These are phyloP conservation scores for Ilex asprella DNA, from an alignment of 257 asterid genomes.

Conservation along the genomic window DNA sequence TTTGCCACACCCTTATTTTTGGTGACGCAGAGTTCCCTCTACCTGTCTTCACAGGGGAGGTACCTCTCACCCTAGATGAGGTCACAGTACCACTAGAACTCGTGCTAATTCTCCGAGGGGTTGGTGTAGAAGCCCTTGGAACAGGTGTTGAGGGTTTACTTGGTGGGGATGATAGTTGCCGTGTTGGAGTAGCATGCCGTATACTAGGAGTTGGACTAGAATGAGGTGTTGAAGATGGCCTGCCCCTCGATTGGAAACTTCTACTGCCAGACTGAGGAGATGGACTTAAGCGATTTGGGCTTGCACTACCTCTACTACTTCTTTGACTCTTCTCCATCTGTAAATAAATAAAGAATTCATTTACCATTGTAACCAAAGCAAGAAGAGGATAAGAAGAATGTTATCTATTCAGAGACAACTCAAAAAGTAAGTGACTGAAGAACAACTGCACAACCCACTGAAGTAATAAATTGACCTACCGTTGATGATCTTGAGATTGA, in stretches of 20 bases:
- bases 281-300: slow-evolving; percentile 81
- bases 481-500: slow-evolving; percentile 77
- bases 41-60: slow-evolving; percentile 72
- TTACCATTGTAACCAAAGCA: slow-evolving; percentile 9
- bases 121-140: slow-evolving; percentile 57
- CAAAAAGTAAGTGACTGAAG: not conserved
- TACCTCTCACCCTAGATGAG: slow-evolving; percentile 57
- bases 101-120: slow-evolving; percentile 74
- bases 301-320: slow-evolving; percentile 76
- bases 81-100: slow-evolving; percentile 43
- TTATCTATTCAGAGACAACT: too few relatives aligned
- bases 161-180: slow-evolving; percentile 77
- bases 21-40: slow-evolving; percentile 87
- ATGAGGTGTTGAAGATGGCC: slow-evolving; percentile 55
- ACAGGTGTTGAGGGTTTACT: slow-evolving; percentile 49
- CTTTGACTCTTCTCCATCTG: slow-evolving; percentile 77
- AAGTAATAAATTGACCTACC: slow-evolving; percentile 30
- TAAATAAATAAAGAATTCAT: slow-evolving; percentile 14
- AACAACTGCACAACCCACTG: not conserved
- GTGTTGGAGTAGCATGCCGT: slow-evolving; percentile 48
- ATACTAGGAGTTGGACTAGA: slow-evolving; percentile 69
- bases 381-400: slow-evolving; percentile 3
- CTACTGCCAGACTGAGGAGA: slow-evolving; percentile 63
- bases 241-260: slow-evolving; percentile 55
- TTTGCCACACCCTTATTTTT: slow-evolving; percentile 73